Evolutionary conservation across 2,329 filamentous ascomycete species (phyloP), one percentile per base, ranked within the genome.

Genomic region (Fusarium sp.): DNA sequence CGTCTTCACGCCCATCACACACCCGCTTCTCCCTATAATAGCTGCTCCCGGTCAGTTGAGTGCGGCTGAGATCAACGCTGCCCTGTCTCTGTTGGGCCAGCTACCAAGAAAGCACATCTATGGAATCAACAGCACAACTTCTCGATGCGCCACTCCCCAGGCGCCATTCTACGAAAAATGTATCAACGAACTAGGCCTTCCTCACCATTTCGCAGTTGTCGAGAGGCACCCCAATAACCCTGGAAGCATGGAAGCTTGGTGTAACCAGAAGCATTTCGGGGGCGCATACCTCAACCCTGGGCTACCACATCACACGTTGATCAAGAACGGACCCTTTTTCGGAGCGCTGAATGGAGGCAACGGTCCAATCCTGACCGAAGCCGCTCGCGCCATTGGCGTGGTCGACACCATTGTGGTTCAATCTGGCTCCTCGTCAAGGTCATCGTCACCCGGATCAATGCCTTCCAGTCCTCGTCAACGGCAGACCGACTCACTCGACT

Each of bases 111-210:
- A 92, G 77, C 92, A 92, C 76, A 92, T 97, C 58, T 97, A 95
- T 78, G 94, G 93, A 48, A 94, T 97, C 75, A 94, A 92, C 70
- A 93, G 90, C 65, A 89, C 92, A 50, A 87, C 90, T 7, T 91
- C 92, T n/a, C 85, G 88, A 52, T 86, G 85, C 22, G 85, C 85
- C 18, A 94, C 90, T 3, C 93, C 93, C 0, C 92, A 95, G 79
- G 93, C 93, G 6, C 93, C 93, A 71, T 97, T 97, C 81, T 96
- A 95, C 80, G 94, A 95, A 79, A 97, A 94, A 78, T 94, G 92
- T 76, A 92, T 94, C 82, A 94, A 94, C 77, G 92, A 94, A 78
- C 88, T 97, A 11, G 94, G 94, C n/a, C 85, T 97, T n/a, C 94
- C 94, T 13, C 94, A 97, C 78, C 91, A 93, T 57, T 94, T 97